Conservation (phyloP, 2,329 filamentous ascomycete species). For the Iodosphaeria phyllophila region DNA sequence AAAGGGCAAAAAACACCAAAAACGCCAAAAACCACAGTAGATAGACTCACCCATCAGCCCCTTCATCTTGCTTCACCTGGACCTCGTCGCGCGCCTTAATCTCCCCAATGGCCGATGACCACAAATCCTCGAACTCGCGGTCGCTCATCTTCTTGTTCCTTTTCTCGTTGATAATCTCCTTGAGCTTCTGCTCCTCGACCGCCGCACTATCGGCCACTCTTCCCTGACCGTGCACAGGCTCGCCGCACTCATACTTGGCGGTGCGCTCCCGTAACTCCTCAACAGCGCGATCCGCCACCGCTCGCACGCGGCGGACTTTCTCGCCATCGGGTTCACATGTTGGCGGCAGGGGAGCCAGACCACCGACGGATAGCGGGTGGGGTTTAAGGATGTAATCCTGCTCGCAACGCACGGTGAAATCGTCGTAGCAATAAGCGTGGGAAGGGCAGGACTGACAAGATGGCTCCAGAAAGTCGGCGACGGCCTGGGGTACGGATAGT, state of each 20-base stretch:
- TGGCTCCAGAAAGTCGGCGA: slow-evolving; percentile 51
- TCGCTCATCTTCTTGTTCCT: slow-evolving; percentile 69
- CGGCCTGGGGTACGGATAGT: slow-evolving; percentile 54
- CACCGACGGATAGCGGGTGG: slow-evolving; percentile 68
- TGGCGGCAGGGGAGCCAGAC: slow-evolving; percentile 67
- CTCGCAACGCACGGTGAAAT: slow-evolving; percentile 66
- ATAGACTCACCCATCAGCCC: slow-evolving; percentile 24
- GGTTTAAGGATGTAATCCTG: slow-evolving; percentile 69
- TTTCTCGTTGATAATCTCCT: slow-evolving; percentile 55
- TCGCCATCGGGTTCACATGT: slow-evolving; percentile 91
- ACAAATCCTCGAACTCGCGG: slow-evolving; percentile 82
- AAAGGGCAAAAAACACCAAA: slow-evolving; percentile 4
- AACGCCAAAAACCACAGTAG: slow-evolving; percentile 9
- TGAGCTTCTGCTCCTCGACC: slow-evolving; percentile 54
- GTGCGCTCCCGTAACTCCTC: slow-evolving; percentile 72
- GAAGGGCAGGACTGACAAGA: slow-evolving; percentile 78
- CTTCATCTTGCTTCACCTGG: slow-evolving; percentile 23
- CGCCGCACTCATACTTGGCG: slow-evolving; percentile 81
- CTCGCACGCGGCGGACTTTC: slow-evolving; percentile 71
- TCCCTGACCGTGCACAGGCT: slow-evolving; percentile 42
- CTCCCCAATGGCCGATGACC: slow-evolving; percentile 55
- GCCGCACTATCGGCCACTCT: slow-evolving; percentile 36
- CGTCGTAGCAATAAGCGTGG: slow-evolving; percentile 74
- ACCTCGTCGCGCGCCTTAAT: slow-evolving; percentile 45
- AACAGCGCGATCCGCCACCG: slow-evolving; percentile 72